Base-by-base conservation (phyloP, 257 asterid species). In the Primulina eburnea region DNA sequence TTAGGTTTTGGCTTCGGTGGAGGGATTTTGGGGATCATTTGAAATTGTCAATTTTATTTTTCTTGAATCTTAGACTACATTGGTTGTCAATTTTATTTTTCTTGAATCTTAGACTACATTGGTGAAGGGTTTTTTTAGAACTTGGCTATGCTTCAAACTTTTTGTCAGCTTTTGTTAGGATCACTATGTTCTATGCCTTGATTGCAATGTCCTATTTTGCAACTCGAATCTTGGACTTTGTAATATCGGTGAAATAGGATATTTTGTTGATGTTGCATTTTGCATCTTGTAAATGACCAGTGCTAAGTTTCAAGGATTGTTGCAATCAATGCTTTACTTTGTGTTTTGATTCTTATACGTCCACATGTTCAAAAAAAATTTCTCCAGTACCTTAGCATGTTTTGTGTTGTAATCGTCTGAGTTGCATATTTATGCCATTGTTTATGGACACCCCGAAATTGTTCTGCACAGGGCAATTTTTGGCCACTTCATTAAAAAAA, bases 31-130 rank as follows among this genome's bases (percentile, higher is more conserved):
- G 6, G 56, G 63, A 29, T 57, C 65, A 16, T 5, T 33, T 32
- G 12, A 55, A 35, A 53, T 29, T 26, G 74, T 68, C 79, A 70
- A 70, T 73, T 65, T 56, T 40, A 40, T 76, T 80, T 28, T 80
- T 76, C 58, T 47, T 21, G 12, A 11, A 8, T 58, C 30, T 71
- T 33, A 59, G 30, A 26, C 18, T 62, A 10, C 21, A 34, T 8
- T 24, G 58, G 35, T 73, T 26, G 74, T 68, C 79, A 70, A 70
- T 73, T 65, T 56, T 40, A 40, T 76, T 80, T 28, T 80, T 76
- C 58, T 47, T 21, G 12, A 11, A 8, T 58, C 30, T 71, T 33
- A 59, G 30, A 26, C 18, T 62, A 10, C 21, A 34, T 8, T 24
- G 58, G 35, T 73, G 7, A 38, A 24, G 65, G 32, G 17, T 9